These are phyloP conservation scores for Termitomyces sp. DNA, from an alignment of 768 basidiomycete species.

Conservation along the genomic window DNA sequence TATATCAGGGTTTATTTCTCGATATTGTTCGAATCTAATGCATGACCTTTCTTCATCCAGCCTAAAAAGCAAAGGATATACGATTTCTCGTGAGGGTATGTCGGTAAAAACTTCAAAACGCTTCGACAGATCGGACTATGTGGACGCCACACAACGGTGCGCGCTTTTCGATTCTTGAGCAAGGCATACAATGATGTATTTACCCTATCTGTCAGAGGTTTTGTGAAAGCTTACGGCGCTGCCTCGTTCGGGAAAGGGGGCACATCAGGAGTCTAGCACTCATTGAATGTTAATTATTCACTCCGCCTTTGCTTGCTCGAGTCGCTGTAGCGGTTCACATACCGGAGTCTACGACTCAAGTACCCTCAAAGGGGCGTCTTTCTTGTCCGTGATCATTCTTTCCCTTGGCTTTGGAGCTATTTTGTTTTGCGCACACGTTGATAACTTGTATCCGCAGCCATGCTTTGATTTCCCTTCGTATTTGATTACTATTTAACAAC, in stretches of 20 bases:
- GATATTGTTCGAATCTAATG: background rate
- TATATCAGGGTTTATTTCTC: slow-evolving; percentile 21
- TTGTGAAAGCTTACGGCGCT: slow-evolving; percentile 47
- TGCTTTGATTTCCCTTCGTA: background rate
- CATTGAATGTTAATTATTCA: background rate
- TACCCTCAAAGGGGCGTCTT: background rate
- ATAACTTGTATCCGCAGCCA: background rate
- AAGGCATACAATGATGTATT: background rate
- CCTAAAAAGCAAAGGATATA: slow-evolving; percentile 50
- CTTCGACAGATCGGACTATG: slow-evolving; percentile 58
- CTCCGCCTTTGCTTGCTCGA: no score
- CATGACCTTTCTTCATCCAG: background rate
- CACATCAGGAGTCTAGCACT: background rate
- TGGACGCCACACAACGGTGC: slow-evolving; percentile 73
- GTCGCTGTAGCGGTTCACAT: no score
- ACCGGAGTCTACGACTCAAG: background rate
- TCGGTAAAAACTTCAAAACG: slow-evolving; percentile 59
- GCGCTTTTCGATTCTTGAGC: slow-evolving; percentile 6
- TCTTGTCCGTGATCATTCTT: background rate
- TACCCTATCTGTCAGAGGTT: slow-evolving; percentile 30
- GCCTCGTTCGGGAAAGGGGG: slow-evolving; percentile 35
- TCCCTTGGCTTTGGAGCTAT: background rate
- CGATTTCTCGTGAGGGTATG: slow-evolving; percentile 55
- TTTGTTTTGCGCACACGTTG: background rate
- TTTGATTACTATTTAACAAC: background rate